Percentiles rank a stretch among this genome's conserved stretches.
Conservation (phyloP, 1,284 basidiomycete species). For the Microbotryomycetes sp. region DNA sequence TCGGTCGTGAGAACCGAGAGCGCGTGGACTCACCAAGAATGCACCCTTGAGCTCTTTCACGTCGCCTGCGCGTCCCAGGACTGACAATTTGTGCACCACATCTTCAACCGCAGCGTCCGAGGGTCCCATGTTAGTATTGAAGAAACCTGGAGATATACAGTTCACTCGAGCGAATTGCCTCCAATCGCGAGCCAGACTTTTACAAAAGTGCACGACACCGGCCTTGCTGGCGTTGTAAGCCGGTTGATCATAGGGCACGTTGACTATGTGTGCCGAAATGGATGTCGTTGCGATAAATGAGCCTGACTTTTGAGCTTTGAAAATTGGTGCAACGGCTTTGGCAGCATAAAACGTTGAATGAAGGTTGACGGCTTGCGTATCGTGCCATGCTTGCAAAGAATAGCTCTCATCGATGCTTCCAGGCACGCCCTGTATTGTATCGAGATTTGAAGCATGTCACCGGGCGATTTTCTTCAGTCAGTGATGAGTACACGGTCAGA, state of each 20-base stretch:
- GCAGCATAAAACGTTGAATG: constrained; percentile 36
- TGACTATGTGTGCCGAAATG: constrained; percentile 40
- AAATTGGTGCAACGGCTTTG: constrained; percentile 37
- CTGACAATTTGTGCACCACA: constrained; percentile 34
- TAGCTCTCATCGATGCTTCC: constrained; percentile 29
- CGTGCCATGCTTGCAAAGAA: constrained; percentile 36
- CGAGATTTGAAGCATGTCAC: background rate
- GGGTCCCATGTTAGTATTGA: constrained; percentile 40
- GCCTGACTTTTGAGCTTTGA: constrained; percentile 40
- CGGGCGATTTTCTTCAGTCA: background rate
- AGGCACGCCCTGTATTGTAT: constrained; percentile 16
- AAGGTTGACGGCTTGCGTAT: constrained; percentile 37
- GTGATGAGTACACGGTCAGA: too few relatives aligned
- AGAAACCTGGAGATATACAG: constrained; percentile 41
- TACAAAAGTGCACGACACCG: constrained; percentile 39
- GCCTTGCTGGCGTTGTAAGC: constrained; percentile 40
- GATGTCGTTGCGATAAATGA: constrained; percentile 41
- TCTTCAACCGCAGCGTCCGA: constrained; percentile 19
- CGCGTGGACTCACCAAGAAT: too few relatives aligned
- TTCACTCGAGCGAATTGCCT: constrained; percentile 41
- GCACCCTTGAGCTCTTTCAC: constrained; percentile 40
- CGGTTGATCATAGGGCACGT: constrained; percentile 40
- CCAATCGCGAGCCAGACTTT: constrained; percentile 41
- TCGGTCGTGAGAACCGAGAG: too few relatives aligned
- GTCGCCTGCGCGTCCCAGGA: constrained; percentile 38